Evolutionary conservation across 345 rosid genomes (phyloP).

Genomic region (Melastoma malabathricum): DNA sequence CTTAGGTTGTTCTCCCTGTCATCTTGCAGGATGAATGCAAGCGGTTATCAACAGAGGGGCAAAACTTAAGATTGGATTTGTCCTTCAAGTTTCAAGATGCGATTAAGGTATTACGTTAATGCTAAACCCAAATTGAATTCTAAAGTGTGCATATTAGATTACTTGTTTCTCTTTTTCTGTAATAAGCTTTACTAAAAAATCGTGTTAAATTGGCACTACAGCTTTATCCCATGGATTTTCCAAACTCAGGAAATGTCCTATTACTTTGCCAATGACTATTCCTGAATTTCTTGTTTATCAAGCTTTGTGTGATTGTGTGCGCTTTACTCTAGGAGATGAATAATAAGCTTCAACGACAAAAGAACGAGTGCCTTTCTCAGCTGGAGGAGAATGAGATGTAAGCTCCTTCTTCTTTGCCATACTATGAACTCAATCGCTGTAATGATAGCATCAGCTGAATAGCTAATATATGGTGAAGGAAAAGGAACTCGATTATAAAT

Average conservation of each 20-base stretch:
- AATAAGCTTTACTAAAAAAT: too few relatives aligned
- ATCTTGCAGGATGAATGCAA: conserved; percentile 84
- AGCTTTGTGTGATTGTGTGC: conserved; percentile 1
- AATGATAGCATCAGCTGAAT: too few relatives aligned
- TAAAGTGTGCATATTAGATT: neutral
- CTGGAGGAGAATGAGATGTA: conserved; percentile 93
- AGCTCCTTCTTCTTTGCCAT: conserved; percentile 10
- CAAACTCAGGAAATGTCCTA: too few relatives aligned
- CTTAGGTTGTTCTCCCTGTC: neutral
- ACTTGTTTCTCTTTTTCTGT: neutral
- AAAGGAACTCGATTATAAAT: too few relatives aligned
- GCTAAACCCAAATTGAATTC: neutral
- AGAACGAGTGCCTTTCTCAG: conserved; percentile 67
- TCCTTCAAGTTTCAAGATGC: conserved; percentile 86
- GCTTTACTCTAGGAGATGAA: conserved; percentile 59
- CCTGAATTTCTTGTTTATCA: conserved; percentile 2
- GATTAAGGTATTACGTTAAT: conserved; percentile 52
- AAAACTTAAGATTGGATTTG: conserved; percentile 67
- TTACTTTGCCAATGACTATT: too few relatives aligned
- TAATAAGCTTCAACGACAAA: conserved; percentile 74
- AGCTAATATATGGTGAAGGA: neutral
- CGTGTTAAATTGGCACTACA: too few relatives aligned
- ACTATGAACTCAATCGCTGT: neutral
- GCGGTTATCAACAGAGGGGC: conserved; percentile 77
- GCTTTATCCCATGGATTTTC: too few relatives aligned